Conservation (phyloP, 2,329 filamentous ascomycete species). For the Pseudogymnoascus sp. region DNA sequence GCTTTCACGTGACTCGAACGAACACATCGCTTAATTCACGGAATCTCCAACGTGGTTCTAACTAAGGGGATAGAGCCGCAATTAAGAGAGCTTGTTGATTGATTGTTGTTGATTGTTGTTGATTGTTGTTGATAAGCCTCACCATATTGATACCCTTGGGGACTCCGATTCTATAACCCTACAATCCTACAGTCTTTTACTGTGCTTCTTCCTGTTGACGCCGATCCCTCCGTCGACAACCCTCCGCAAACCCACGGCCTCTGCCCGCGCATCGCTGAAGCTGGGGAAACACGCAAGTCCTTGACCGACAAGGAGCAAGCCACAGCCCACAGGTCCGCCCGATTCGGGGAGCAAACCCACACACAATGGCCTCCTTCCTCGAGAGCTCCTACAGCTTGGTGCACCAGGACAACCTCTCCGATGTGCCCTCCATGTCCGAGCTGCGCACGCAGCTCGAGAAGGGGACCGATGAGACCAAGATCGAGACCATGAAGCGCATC, state of each 20-base stretch:
- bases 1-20: neutral
- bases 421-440: constrained; percentile 83
- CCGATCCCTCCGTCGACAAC: constrained; percentile 5
- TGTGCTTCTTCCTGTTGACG: constrained; percentile 14
- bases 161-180: neutral
- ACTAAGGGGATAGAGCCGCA: constrained; percentile 9
- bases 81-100: neutral
- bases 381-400: constrained; percentile 95
- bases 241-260: constrained; percentile 1
- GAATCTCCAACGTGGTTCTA: constrained; percentile 8
- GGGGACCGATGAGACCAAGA: constrained; percentile 83
- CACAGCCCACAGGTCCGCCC: constrained; percentile 13
- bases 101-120: neutral
- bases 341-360: constrained; percentile 19
- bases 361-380: constrained; percentile 85
- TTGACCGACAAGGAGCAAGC: constrained; percentile 5
- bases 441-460: constrained; percentile 90
- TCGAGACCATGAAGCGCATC: constrained; percentile 94
- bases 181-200: neutral
- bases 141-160: neutral
- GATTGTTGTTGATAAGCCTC: constrained; percentile 5
- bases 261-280: constrained; percentile 9
- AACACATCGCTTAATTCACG: constrained; percentile 9
- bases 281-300: neutral
- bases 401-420: constrained; percentile 93